Conservation (phyloP, 78 protist genomes). For the Polysphondylium violaceum region DNA sequence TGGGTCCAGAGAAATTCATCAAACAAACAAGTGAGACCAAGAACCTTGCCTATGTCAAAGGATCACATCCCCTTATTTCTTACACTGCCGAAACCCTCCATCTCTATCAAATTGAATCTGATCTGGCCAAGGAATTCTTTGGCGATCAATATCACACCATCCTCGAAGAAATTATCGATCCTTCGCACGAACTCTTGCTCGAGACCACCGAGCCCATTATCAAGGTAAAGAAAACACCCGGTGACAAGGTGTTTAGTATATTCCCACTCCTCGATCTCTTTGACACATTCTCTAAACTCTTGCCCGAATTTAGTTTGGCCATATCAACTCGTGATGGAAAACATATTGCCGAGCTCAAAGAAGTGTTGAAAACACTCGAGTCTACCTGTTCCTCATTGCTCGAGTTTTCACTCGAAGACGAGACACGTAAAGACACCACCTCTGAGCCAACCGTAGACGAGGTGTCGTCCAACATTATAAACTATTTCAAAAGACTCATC, state of each 20-base stretch:
- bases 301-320: slow-evolving; percentile 40
- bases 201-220: slow-evolving; percentile 72
- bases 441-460: slow-evolving; percentile 63
- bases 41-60: slow-evolving; percentile 69
- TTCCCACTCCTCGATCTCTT: slow-evolving; percentile 71
- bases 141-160: slow-evolving; percentile 69
- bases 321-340: slow-evolving; percentile 49
- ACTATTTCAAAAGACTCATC: slow-evolving; percentile 65
- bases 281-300: slow-evolving; percentile 36
- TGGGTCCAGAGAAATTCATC: slow-evolving; percentile 66
- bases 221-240: slow-evolving; percentile 13
- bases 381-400: slow-evolving; percentile 29
- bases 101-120: slow-evolving; percentile 72
- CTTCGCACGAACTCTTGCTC: slow-evolving; percentile 44
- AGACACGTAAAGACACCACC: not conserved
- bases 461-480: slow-evolving; percentile 53
- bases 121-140: slow-evolving; percentile 41
- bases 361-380: slow-evolving; percentile 19
- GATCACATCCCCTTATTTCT: slow-evolving; percentile 52
- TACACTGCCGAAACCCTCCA: slow-evolving; percentile 33
- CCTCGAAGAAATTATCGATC: slow-evolving; percentile 56
- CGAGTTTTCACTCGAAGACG: slow-evolving; percentile 36
- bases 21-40: slow-evolving; percentile 40
- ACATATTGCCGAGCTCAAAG: slow-evolving; percentile 51
- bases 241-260: slow-evolving; percentile 42